A percentile compares a stretch with the other conserved stretches of the same genome.
Evolutionary conservation across 305 asterid species (phyloP).

Genomic region (Fraxinus velutina): DNA sequence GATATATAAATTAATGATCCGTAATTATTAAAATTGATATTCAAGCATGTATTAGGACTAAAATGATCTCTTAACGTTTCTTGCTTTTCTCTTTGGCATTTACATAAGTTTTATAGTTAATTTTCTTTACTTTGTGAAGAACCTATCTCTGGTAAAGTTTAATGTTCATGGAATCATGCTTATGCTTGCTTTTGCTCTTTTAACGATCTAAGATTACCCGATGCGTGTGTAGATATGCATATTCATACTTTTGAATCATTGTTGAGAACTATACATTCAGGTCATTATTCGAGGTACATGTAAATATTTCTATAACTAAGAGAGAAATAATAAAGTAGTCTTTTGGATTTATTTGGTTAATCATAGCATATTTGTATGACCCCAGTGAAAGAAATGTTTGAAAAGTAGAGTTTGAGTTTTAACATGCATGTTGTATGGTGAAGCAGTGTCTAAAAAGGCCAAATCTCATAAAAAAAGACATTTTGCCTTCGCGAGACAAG

Average conservation of each 20-base stretch:
- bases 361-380: background rate
- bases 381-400: background rate
- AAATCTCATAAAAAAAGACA: background rate
- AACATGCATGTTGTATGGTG: background rate
- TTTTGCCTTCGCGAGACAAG: background rate
- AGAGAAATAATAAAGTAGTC: background rate
- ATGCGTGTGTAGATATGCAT: background rate
- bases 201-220: background rate
- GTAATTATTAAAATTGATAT: background rate
- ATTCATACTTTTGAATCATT: background rate
- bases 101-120: background rate
- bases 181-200: background rate
- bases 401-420: background rate
- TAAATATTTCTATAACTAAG: background rate
- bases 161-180: background rate
- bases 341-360: background rate
- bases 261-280: background rate
- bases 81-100: background rate
- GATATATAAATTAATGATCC: background rate
- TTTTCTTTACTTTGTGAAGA: background rate
- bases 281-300: background rate
- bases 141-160: background rate
- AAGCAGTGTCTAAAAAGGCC: background rate
- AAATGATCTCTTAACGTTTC: background rate
- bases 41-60: background rate